A percentile compares a stretch with the other conserved stretches of the same genome.
Conservation (phyloP, 345 rosid genomes). For the Combretum micranthum region DNA sequence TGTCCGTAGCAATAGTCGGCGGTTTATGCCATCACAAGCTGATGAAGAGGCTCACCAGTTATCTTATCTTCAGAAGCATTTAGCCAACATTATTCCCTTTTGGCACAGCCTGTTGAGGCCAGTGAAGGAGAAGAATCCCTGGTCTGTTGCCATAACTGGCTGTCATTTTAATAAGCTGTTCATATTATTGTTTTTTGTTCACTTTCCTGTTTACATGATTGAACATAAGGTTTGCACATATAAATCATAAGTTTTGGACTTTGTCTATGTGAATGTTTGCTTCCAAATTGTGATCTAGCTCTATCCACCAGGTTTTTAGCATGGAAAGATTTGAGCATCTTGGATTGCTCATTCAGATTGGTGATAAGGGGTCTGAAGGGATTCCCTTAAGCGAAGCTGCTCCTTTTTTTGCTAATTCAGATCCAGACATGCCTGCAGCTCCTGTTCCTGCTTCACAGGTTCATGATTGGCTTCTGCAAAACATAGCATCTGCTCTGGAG, state of each 20-base stretch:
- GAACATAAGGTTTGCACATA: background rate
- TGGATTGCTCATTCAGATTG: constrained; percentile 87
- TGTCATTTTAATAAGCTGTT: background rate
- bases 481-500: constrained; percentile 72
- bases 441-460: constrained; percentile 88
- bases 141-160: constrained; percentile 38
- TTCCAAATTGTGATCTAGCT: constrained; percentile 16
- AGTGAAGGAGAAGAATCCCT: constrained; percentile 71
- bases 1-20: constrained; percentile 95
- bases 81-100: constrained; percentile 81
- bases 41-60: constrained; percentile 99
- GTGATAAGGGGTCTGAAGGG: constrained; percentile 80
- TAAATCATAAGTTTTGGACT: no score
- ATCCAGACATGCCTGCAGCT: constrained; percentile 98
- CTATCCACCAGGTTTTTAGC: constrained; percentile 60
- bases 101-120: constrained; percentile 88
- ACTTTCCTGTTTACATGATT: background rate
- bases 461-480: constrained; percentile 84
- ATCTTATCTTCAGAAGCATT: constrained; percentile 90
- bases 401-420: constrained; percentile 97
- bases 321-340: constrained; percentile 97
- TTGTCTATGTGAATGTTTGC: background rate
- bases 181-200: constrained; percentile 1
- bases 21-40: constrained; percentile 89
- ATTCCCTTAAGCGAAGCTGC: constrained; percentile 78